Conservation (phyloP, 306 rosid genomes). For the Vicia villosa region DNA sequence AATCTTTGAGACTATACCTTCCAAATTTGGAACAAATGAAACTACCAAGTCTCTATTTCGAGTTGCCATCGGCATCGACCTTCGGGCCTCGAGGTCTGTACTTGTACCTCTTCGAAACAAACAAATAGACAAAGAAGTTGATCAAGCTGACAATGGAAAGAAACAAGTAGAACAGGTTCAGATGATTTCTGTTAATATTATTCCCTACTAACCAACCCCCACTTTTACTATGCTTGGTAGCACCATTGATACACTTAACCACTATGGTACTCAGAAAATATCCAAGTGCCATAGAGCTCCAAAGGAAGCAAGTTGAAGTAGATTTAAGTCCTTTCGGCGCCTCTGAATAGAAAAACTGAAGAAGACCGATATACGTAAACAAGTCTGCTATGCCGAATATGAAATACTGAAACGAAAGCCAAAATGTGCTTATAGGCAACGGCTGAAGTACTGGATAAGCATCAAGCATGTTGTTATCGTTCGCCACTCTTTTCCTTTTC, state of each 20-base stretch:
- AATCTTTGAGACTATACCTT: neutral
- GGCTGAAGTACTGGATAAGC: constrained; percentile 67
- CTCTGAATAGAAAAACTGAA: constrained; percentile 91
- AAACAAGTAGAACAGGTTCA: constrained; percentile 73
- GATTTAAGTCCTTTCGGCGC: constrained; percentile 80
- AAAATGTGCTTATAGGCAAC: constrained; percentile 80
- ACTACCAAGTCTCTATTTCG: constrained; percentile 19
- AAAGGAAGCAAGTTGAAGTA: constrained; percentile 80
- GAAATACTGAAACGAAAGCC: constrained; percentile 88
- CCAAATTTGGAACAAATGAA: constrained; percentile 30
- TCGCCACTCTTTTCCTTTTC: constrained; percentile 73
- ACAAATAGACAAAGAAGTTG: constrained; percentile 66
- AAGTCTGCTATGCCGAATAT: constrained; percentile 93
- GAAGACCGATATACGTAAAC: constrained; percentile 83
- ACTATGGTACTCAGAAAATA: constrained; percentile 74
- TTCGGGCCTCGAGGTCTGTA: constrained; percentile 53
- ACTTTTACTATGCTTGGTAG: constrained; percentile 56
- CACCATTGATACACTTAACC: constrained; percentile 70
- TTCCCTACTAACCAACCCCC: constrained; percentile 88
- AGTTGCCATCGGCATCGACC: constrained; percentile 24
- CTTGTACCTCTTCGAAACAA: constrained; percentile 71
- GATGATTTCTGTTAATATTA: constrained; percentile 77
- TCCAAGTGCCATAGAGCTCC: constrained; percentile 93
- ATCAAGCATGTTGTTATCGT: constrained; percentile 64
- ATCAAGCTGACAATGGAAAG: constrained; percentile 73